Conservation (phyloP, 352 stramenopile species). For the Globisporangium okanoganense region DNA sequence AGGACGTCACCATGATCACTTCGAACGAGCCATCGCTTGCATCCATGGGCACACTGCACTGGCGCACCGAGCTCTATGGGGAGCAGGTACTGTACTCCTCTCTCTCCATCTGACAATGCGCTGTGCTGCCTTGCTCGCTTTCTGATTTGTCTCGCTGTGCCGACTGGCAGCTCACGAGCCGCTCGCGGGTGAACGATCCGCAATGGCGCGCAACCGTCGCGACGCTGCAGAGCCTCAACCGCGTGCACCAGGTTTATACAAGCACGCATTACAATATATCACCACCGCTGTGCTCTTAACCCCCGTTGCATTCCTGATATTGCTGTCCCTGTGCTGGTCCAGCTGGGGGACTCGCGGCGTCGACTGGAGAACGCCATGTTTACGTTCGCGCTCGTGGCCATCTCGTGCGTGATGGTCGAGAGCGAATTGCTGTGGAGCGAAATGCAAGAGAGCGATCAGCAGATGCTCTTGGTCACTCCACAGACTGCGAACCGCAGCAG, state of each 20-base stretch:
- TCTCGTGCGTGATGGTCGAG: constrained; percentile 40
- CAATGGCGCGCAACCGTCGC: constrained; percentile 28
- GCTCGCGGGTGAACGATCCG: constrained; percentile 20
- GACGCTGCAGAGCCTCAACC: constrained; percentile 35
- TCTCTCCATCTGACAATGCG: too few relatives aligned
- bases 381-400: constrained; percentile 24
- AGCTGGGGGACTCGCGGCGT: constrained; percentile 20
- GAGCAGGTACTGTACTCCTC: neutral
- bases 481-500: neutral
- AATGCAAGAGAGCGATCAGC: constrained; percentile 12
- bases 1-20: neutral
- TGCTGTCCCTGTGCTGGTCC: neutral
- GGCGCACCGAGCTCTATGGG: constrained; percentile 1
- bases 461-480: neutral
- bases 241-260: constrained; percentile 23
- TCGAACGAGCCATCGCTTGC: neutral
- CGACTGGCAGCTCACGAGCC: neutral
- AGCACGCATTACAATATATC: neutral
- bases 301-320: too few relatives aligned
- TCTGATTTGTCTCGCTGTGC: neutral
- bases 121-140: neutral
- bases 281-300: neutral
- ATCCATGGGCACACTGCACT: neutral
- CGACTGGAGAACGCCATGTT: constrained; percentile 51
- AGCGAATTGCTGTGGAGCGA: constrained; percentile 50